phyloP scores from a whole-genome alignment of 305 asterid genomes.

The Nicotiana rustica region DNA sequence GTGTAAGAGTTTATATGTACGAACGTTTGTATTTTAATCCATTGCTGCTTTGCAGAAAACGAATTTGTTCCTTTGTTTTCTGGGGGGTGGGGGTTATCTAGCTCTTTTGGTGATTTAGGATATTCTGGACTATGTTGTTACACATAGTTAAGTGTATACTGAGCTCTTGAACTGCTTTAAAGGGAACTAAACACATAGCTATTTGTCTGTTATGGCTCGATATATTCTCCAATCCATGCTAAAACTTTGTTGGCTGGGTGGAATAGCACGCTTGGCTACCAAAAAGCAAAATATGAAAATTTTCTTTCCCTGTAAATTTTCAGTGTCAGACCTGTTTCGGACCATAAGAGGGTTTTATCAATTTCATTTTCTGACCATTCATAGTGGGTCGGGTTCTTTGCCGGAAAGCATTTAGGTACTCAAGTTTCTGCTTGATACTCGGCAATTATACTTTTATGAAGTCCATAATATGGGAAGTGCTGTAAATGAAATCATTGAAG shows the following conservation, averaged over 20 bases:
- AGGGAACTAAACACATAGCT: background rate
- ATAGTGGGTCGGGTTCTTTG: background rate
- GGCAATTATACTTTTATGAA: background rate
- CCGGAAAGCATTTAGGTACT: background rate
- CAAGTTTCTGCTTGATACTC: background rate
- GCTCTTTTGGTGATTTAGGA: background rate
- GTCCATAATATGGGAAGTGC: background rate
- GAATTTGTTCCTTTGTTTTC: background rate
- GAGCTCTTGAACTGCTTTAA: constrained; percentile 8
- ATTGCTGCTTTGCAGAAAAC: background rate
- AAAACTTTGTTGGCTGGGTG: background rate
- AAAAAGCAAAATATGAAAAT: background rate
- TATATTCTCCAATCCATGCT: background rate
- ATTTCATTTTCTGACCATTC: background rate
- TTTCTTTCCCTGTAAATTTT: background rate
- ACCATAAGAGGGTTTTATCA: background rate
- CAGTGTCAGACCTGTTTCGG: background rate
- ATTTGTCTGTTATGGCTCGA: background rate
- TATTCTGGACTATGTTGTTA: background rate
- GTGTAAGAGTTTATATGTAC: background rate
- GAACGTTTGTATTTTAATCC: background rate
- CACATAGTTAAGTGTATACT: background rate
- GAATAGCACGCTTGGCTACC: background rate
- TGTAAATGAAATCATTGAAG: background rate
- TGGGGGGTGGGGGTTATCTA: background rate